These are phyloP conservation scores for Astragalus membranaceus DNA, from an alignment of 306 rosid genomes.

Conservation along the genomic window DNA sequence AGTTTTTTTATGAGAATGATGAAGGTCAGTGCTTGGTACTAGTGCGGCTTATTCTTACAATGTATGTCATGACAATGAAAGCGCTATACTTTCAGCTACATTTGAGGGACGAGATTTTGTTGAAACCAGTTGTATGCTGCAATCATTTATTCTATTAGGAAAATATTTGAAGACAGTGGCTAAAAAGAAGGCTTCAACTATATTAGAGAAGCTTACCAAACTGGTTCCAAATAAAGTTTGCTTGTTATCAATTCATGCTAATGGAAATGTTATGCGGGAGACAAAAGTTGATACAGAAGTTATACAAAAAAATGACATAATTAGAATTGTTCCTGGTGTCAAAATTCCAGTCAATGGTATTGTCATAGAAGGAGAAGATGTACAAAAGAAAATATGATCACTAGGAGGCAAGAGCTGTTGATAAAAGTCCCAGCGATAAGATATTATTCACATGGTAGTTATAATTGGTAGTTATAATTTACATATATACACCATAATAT, in stretches of 20 bases:
- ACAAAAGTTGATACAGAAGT: constrained; percentile 65
- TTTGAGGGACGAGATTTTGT: constrained; percentile 86
- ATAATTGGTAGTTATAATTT: not conserved
- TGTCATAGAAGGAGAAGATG: constrained; percentile 64
- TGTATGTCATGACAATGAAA: constrained; percentile 52
- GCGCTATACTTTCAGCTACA: constrained; percentile 49
- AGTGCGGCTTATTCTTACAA: constrained; percentile 84
- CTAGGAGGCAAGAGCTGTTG: constrained; percentile 70
- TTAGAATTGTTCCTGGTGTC: constrained; percentile 74
- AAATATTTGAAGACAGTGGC: constrained; percentile 82
- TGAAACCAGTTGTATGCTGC: constrained; percentile 84
- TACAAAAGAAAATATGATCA: constrained; percentile 88
- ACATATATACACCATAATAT: no score
- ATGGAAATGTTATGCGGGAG: constrained; percentile 56
- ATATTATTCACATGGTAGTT: constrained; percentile 30
- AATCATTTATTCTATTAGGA: constrained; percentile 81
- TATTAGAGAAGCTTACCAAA: constrained; percentile 69
- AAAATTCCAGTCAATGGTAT: constrained; percentile 80
- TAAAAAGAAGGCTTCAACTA: constrained; percentile 76
- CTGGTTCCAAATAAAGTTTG: constrained; percentile 74
- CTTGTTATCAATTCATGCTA: constrained; percentile 42
- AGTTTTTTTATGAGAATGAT: no score
- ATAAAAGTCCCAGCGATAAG: constrained; percentile 69
- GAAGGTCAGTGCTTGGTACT: constrained; percentile 74
- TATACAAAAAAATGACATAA: constrained; percentile 62